Percentiles rank a stretch among this genome's conserved stretches.
phyloP scores from a whole-genome alignment of 83 land plant genomes.

The Larix sibirica region DNA sequence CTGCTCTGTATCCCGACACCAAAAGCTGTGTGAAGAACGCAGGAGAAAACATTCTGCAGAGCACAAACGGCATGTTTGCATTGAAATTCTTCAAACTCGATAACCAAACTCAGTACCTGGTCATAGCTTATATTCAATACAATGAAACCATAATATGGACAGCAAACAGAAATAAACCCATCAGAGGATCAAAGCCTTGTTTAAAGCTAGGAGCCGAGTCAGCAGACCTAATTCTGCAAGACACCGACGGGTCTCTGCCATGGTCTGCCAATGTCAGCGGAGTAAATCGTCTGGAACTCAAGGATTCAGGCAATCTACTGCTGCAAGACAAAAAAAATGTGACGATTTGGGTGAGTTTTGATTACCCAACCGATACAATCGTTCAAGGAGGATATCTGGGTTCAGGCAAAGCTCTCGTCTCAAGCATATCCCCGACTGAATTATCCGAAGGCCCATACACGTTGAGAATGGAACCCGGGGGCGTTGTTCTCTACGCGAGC shows the following conservation, averaged over 20 bases:
- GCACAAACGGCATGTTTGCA: conserved; percentile 6
- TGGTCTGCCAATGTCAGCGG: conserved; percentile 9
- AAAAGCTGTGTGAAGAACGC: neutral
- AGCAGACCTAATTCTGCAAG: neutral
- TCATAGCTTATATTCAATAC: neutral
- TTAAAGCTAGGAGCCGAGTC: neutral
- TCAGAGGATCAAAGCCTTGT: conserved; percentile 1
- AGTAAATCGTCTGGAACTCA: neutral
- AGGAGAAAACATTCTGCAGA: neutral
- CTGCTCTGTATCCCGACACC: neutral
- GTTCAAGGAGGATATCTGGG: conserved; percentile 6
- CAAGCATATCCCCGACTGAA: neutral
- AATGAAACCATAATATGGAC: conserved; percentile 4
- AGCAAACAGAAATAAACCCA: conserved; percentile 4
- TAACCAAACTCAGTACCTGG: conserved; percentile 6
- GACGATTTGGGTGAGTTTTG: conserved; percentile 4
- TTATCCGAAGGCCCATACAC: neutral
- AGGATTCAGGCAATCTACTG: neutral
- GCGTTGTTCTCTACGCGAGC: neutral
- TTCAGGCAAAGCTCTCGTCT: neutral
- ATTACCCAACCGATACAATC: conserved; percentile 6
- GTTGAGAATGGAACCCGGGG: conserved; percentile 8
- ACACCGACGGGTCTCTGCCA: neutral
- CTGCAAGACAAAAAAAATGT: neutral
- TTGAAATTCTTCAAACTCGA: conserved; percentile 1